Conservation (phyloP, 257 asterid species). For the Nicotiana sylvestris region DNA sequence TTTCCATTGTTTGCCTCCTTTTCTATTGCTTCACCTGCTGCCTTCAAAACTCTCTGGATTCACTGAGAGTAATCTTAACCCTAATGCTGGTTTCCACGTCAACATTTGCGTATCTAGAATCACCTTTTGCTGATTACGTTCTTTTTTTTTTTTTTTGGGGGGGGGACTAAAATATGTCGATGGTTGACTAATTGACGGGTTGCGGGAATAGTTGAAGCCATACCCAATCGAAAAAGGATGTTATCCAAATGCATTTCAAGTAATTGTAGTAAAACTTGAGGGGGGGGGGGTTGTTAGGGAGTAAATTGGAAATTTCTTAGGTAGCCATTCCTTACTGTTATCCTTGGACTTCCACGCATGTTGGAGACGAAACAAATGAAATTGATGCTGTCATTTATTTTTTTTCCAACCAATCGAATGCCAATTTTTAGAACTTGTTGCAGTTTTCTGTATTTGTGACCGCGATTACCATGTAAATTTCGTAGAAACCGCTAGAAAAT, state of each 20-base stretch:
- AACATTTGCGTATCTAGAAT: background rate
- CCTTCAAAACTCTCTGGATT: background rate
- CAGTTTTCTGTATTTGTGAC: background rate
- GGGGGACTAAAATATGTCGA: too few relatives aligned
- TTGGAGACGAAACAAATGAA: constrained; percentile 1
- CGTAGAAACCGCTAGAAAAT: background rate
- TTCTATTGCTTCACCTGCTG: background rate
- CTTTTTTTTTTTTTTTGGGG: background rate
- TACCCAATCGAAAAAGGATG: too few relatives aligned
- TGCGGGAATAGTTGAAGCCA: too few relatives aligned
- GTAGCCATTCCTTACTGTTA: background rate
- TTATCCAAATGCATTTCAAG: too few relatives aligned
- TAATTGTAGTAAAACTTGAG: too few relatives aligned
- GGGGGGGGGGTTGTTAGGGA: background rate
- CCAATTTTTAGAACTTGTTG: background rate
- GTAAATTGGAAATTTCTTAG: background rate
- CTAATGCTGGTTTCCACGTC: background rate
- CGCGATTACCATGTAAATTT: background rate
- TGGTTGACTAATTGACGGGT: too few relatives aligned
- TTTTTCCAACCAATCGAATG: background rate
- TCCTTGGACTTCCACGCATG: background rate
- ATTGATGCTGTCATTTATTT: background rate
- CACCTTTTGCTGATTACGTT: background rate
- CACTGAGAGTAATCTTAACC: background rate
- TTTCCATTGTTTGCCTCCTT: background rate